These are phyloP conservation scores for Trichoderma koningii DNA, from an alignment of 2,329 filamentous ascomycete species.

Conservation along the genomic window DNA sequence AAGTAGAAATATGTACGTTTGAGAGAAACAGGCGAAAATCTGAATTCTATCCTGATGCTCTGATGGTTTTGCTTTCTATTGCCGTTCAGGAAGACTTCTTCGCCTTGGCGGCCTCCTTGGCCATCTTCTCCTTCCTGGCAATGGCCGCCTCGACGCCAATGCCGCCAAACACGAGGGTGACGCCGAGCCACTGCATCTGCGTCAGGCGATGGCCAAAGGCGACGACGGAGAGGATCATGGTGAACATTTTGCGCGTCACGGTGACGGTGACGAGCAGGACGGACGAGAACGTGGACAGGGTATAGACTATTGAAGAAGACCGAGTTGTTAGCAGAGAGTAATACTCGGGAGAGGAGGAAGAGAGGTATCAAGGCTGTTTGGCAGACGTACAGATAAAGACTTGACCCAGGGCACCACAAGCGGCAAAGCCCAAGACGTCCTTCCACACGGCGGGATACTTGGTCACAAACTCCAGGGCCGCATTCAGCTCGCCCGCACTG, in stretches of 20 bases:
- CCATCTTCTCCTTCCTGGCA: slow-evolving; percentile 77
- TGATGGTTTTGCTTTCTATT: not conserved
- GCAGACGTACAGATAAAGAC: slow-evolving; percentile 79
- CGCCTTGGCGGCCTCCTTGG: slow-evolving; percentile 67
- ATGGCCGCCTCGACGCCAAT: slow-evolving; percentile 89
- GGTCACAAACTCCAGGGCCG: slow-evolving; percentile 79
- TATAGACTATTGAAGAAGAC: slow-evolving; percentile 65
- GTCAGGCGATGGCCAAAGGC: slow-evolving; percentile 89
- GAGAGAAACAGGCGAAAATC: not conserved
- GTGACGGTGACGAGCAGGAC: slow-evolving; percentile 94
- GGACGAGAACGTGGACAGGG: slow-evolving; percentile 86
- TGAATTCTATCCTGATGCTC: not conserved
- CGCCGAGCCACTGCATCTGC: slow-evolving; percentile 90
- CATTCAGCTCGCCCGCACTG: slow-evolving; percentile 72
- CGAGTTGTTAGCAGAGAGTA: not conserved
- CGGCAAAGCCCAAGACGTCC: slow-evolving; percentile 86
- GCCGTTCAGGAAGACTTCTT: slow-evolving; percentile 39
- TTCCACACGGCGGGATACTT: slow-evolving; percentile 79
- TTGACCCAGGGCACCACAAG: slow-evolving; percentile 89
- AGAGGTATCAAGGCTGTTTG: not conserved
- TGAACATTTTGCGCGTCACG: slow-evolving; percentile 98
- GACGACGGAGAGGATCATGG: slow-evolving; percentile 94
- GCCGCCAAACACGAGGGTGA: slow-evolving; percentile 89
- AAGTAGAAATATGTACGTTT: no score
- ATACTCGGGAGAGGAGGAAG: not conserved